A percentile compares a stretch with the other conserved stretches of the same genome.
Evolutionary conservation across 352 stramenopile genomes (phyloP).

Genomic region (Phytophthora nicotianae): DNA sequence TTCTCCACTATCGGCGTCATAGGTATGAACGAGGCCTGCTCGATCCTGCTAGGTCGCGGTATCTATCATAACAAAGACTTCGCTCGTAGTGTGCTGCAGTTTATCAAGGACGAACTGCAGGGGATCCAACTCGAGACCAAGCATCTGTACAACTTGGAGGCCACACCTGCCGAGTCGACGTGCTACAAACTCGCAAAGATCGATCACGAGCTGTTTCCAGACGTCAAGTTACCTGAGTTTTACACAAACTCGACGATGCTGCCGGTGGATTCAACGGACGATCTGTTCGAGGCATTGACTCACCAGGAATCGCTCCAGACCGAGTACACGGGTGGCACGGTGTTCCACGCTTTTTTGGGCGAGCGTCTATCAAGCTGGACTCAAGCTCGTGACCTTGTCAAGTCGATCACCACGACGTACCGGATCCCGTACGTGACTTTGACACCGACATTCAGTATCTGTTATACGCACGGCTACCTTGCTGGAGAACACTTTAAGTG

Average conservation of each 20-base stretch:
- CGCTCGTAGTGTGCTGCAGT: slow-evolving; percentile 30
- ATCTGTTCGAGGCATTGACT: slow-evolving; percentile 32
- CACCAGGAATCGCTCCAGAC: slow-evolving; percentile 41
- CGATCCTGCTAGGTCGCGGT: slow-evolving; percentile 29
- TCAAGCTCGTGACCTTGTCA: slow-evolving; percentile 34
- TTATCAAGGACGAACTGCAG: slow-evolving; percentile 38
- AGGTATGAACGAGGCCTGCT: slow-evolving; percentile 38
- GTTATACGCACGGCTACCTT: slow-evolving; percentile 34
- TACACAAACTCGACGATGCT: slow-evolving; percentile 45
- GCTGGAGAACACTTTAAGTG: slow-evolving; percentile 33
- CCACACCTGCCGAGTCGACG: slow-evolving; percentile 38
- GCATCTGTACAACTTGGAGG: slow-evolving; percentile 39
- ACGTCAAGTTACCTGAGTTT: slow-evolving; percentile 29
- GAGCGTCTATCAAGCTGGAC: slow-evolving; percentile 39
- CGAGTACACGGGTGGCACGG: slow-evolving; percentile 37
- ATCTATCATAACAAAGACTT: slow-evolving; percentile 44
- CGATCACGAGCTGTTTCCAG: slow-evolving; percentile 31
- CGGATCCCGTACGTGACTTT: slow-evolving; percentile 38
- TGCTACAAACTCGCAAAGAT: slow-evolving; percentile 41
- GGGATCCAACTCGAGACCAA: slow-evolving; percentile 38
- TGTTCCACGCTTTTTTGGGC: slow-evolving; percentile 40
- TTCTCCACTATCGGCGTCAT: slow-evolving; percentile 41
- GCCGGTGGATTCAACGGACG: slow-evolving; percentile 34
- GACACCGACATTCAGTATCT: slow-evolving; percentile 39
- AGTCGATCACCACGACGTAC: slow-evolving; percentile 31